These are phyloP conservation scores for Leccinum variabile DNA, from an alignment of 1,284 basidiomycete species.

Conservation along the genomic window DNA sequence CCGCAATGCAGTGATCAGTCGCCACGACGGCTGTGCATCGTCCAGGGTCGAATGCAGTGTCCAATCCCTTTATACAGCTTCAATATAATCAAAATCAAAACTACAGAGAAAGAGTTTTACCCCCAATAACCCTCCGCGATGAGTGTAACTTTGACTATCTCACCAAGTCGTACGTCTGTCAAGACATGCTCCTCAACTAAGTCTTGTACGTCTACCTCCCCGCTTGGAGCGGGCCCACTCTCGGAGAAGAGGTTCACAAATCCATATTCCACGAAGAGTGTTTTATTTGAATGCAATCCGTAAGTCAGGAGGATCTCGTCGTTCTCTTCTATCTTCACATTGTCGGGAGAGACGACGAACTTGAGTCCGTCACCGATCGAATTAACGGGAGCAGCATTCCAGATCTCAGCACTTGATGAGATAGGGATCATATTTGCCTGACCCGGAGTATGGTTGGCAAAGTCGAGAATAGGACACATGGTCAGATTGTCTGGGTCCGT, in stretches of 20 bases:
- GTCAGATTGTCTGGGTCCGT: slow-evolving; percentile 74
- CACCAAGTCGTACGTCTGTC: slow-evolving; percentile 38
- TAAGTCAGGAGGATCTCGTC: slow-evolving; percentile 77
- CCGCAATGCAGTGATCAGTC: slow-evolving; percentile 69
- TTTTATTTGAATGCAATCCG: slow-evolving; percentile 71
- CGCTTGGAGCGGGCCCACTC: slow-evolving; percentile 33
- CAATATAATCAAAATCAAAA: background rate
- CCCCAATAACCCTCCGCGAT: slow-evolving; percentile 71
- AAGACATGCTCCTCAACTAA: slow-evolving; percentile 52
- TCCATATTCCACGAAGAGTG: slow-evolving; percentile 82
- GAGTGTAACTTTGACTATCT: slow-evolving; percentile 52
- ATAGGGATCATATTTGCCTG: slow-evolving; percentile 45
- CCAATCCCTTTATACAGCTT: slow-evolving; percentile 54
- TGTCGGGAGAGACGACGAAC: slow-evolving; percentile 55
- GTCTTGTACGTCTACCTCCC: slow-evolving; percentile 65
- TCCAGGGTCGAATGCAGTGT: slow-evolving; percentile 59
- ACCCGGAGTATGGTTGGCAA: slow-evolving; percentile 70
- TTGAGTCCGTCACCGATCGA: slow-evolving; percentile 48
- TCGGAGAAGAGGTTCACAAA: slow-evolving; percentile 53
- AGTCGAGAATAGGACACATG: slow-evolving; percentile 82
- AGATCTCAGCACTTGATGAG: slow-evolving; percentile 39
- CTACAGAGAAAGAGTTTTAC: slow-evolving; percentile 41
- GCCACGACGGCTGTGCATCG: slow-evolving; percentile 74
- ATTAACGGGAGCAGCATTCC: slow-evolving; percentile 39
- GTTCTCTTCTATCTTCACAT: slow-evolving; percentile 42